These are phyloP conservation scores for Gardenia jasminoides DNA, from an alignment of 257 asterid species.

Conservation along the genomic window DNA sequence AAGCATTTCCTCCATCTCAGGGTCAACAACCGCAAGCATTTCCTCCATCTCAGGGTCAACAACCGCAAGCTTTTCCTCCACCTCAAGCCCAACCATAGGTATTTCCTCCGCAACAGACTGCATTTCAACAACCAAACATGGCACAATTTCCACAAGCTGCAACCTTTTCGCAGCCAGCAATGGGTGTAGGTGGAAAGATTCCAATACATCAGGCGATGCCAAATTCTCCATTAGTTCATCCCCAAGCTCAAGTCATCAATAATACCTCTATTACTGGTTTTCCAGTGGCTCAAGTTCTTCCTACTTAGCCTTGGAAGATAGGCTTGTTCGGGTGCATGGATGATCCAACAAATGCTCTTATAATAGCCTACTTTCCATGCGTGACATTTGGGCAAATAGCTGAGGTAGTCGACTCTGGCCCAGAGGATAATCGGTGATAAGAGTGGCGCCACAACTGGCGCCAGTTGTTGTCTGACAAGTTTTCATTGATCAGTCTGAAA, in stretches of 20 bases:
- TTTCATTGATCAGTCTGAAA: too few relatives aligned
- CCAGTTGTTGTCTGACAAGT: too few relatives aligned
- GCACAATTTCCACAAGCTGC: background rate
- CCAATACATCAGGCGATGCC: slow-evolving; percentile 2
- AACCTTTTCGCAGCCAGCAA: background rate
- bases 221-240: slow-evolving; percentile 8
- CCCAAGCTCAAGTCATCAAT: background rate
- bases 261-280: slow-evolving; percentile 4
- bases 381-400: too few relatives aligned
- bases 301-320: slow-evolving; percentile 40
- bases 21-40: slow-evolving; percentile 3
- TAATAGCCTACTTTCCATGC: too few relatives aligned
- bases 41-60: slow-evolving; percentile 1
- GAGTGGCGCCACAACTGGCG: too few relatives aligned
- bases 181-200: slow-evolving; percentile 2
- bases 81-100: background rate
- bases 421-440: too few relatives aligned
- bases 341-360: slow-evolving; percentile 54
- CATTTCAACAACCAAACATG: slow-evolving; percentile 7
- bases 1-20: slow-evolving; percentile 1
- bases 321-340: slow-evolving; percentile 52
- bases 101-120: slow-evolving; percentile 12
- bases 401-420: too few relatives aligned
- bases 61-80: slow-evolving; percentile 7
- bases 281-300: slow-evolving; percentile 5